These are phyloP conservation scores for Sugiyamaella japonica DNA, from an alignment of 1,139 yeast genomes.

Conservation along the genomic window DNA sequence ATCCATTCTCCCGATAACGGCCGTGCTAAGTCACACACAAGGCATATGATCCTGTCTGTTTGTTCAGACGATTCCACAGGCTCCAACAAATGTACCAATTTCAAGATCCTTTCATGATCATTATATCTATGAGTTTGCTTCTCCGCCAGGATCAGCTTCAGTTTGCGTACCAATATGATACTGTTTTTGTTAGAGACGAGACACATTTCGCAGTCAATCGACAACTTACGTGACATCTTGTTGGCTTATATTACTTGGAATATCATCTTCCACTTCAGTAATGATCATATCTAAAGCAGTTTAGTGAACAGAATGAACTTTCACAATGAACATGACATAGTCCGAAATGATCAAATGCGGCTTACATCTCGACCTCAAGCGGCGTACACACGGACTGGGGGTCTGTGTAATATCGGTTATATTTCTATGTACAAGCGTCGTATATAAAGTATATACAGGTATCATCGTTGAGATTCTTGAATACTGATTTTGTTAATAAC, in stretches of 20 bases:
- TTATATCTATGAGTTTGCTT: neutral
- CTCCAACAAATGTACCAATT: neutral
- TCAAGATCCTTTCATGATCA: neutral
- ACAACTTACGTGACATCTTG: neutral
- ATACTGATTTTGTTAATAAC: slow-evolving; percentile 23
- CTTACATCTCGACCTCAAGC: neutral
- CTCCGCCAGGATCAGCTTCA: neutral
- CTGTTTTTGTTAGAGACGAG: neutral
- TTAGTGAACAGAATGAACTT: neutral
- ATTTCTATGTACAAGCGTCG: slow-evolving; percentile 8
- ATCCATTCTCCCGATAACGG: slow-evolving; percentile 30
- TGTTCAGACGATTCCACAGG: neutral
- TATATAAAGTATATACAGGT: slow-evolving; percentile 10
- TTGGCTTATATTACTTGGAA: neutral
- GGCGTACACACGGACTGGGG: neutral
- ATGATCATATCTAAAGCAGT: slow-evolving; percentile 6
- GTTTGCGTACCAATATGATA: neutral
- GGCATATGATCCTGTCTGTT: neutral
- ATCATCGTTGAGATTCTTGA: slow-evolving; percentile 31
- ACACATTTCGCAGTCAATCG: neutral
- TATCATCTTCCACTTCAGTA: slow-evolving; percentile 10
- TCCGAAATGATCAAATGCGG: neutral
- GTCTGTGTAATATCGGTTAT: neutral
- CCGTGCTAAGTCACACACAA: slow-evolving; percentile 17
- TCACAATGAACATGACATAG: neutral